Evolutionary conservation across 179 eudicot species (phyloP), one percentile per base, ranked within the genome.

Genomic region (Silene noctiflora): DNA sequence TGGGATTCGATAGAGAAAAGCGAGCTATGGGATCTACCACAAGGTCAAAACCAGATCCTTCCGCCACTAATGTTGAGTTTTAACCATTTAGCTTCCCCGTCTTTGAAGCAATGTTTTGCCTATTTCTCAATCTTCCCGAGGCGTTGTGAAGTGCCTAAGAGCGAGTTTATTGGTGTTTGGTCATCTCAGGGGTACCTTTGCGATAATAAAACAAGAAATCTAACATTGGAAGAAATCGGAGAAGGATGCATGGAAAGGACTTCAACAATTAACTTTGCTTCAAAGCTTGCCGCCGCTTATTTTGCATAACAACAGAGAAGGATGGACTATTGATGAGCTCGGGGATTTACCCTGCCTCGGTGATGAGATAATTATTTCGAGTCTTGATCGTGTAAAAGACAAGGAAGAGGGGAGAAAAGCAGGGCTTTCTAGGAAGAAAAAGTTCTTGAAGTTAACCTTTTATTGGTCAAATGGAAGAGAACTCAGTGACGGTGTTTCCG

Each of bases 61-160:
- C 77, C 81, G 1, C 65, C 73, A 8, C 25, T 82, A 12, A 4
- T 78, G 42, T 25, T 82, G 44, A 82, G 81, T 73, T 82, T 63
- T 48, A 56, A 71, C 62, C 74, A 82, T 69, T 67, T 82, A 16
- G 78, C 76, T 63, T 29, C 62, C 22, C 21, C 77, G 0, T 39
- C 42, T 51, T 1, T 78, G 22, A 82, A 78, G 51, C 84, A 66
- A 42, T 77, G 84, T 66, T 76, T 80, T 58, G 76, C 73, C 11
- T 73, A 80, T 56, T 65, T 48, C 62, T 69, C 80, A 14, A 62
- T 81, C 12, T 56, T 74, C 25, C 55, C 53, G 19, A 74, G 70
- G 59, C 17, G 6, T 31, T 81, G 63, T 8, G 1, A n/a, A n/a
- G n/a, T n/a, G n/a, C n/a, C n/a, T 4, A 75, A 12, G n/a, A 20